Percentiles rank a stretch among this genome's conserved stretches.
These are phyloP conservation scores for Penicillium sp. DNA, from an alignment of 2,329 filamentous ascomycete genomes.

Conservation along the genomic window DNA sequence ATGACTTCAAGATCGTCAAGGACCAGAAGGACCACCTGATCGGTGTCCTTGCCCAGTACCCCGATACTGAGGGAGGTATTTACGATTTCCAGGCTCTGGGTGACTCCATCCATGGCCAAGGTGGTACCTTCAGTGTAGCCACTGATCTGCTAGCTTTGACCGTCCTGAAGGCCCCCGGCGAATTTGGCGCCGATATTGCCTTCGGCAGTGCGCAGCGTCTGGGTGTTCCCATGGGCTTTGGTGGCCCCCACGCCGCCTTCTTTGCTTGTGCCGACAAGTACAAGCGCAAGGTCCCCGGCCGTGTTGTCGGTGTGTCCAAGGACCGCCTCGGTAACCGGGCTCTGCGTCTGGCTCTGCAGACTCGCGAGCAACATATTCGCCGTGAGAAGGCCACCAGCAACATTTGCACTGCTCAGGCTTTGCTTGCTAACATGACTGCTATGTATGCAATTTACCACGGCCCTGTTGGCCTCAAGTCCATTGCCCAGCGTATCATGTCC, in stretches of 20 bases:
- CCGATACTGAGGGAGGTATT: conserved; percentile 80
- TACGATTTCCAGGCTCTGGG: conserved; percentile 72
- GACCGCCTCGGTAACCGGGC: conserved; percentile 80
- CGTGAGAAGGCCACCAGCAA: conserved; percentile 97
- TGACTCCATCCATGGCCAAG: conserved; percentile 71
- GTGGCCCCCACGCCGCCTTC: conserved; percentile 95
- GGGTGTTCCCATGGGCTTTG: conserved; percentile 86
- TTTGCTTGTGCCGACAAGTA: conserved; percentile 88
- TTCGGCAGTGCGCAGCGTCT: conserved; percentile 91
- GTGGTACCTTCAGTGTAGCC: conserved; percentile 78
- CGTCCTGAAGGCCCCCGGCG: conserved; percentile 80
- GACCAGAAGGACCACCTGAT: conserved; percentile 77
- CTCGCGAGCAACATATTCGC: conserved; percentile 91
- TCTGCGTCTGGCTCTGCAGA: conserved; percentile 82
- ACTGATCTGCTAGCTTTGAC: conserved; percentile 89
- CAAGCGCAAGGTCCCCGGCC: conserved; percentile 91
- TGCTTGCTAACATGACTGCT: conserved; percentile 92
- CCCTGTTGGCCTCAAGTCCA: conserved; percentile 74
- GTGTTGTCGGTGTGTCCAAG: conserved; percentile 86
- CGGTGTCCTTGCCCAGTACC: conserved; percentile 92
- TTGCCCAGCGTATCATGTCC: conserved; percentile 73
- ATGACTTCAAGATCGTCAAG: conserved; percentile 64
- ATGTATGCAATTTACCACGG: conserved; percentile 95
- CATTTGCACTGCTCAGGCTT: conserved; percentile 90
- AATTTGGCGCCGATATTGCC: conserved; percentile 92